Percentiles rank a stretch among this genome's conserved stretches.
Evolutionary conservation across 345 rosid genomes (phyloP).

Genomic region (Dovyalis caffra): DNA sequence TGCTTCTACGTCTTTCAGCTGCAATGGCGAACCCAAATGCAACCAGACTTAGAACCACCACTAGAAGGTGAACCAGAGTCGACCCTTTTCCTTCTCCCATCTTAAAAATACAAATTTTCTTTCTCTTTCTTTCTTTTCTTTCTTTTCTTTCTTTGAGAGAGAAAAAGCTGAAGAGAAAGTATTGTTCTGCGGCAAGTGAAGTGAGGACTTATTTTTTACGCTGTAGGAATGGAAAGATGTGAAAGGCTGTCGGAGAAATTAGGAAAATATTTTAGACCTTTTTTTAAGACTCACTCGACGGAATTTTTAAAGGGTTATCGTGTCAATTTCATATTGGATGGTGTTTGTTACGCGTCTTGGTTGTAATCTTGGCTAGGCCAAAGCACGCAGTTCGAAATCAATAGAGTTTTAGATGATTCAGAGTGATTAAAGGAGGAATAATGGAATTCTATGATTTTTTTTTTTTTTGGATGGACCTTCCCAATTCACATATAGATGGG

Average conservation of each 20-base stretch:
- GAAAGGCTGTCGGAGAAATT: neutral
- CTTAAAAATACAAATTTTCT: neutral
- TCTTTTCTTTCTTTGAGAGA: neutral
- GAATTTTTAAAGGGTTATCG: too few species aligned
- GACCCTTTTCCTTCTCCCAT: slow-evolving; percentile 44
- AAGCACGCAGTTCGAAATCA: neutral
- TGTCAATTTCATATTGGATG: neutral
- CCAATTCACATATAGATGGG: too few species aligned
- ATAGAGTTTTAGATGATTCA: neutral
- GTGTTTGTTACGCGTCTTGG: neutral
- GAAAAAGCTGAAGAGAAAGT: too few species aligned
- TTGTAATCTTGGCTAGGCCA: neutral
- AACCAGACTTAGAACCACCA: slow-evolving; percentile 72
- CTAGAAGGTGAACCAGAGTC: slow-evolving; percentile 65
- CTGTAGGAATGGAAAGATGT: slow-evolving; percentile 8
- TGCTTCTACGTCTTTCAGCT: slow-evolving; percentile 90
- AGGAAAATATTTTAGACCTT: neutral
- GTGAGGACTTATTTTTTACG: neutral
- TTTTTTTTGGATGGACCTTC: too few species aligned
- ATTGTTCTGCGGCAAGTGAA: neutral
- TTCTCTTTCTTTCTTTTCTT: neutral
- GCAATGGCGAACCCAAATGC: slow-evolving; percentile 97
- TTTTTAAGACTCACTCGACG: neutral
- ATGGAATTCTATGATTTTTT: too few species aligned
- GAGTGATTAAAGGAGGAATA: too few species aligned